These are phyloP conservation scores for Pichia heedii DNA, from an alignment of 805 yeast species.

Conservation along the genomic window DNA sequence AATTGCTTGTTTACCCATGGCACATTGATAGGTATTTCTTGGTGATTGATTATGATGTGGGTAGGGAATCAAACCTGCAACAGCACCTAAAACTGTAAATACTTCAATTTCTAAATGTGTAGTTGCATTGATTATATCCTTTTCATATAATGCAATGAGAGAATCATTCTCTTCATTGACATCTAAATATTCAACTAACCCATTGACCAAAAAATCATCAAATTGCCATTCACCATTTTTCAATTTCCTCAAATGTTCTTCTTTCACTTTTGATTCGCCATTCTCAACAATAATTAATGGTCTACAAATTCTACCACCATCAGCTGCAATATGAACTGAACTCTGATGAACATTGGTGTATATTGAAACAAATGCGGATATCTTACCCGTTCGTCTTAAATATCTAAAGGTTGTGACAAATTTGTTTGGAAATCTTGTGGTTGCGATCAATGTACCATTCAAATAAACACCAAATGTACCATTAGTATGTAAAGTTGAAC, in stretches of 20 bases:
- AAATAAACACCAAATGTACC: conserved; percentile 81
- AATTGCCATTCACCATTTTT: conserved; percentile 69
- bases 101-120: conserved; percentile 96
- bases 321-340: conserved; percentile 97
- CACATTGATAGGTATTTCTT: conserved; percentile 87
- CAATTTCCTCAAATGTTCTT: conserved; percentile 57
- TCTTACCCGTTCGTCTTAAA: conserved; percentile 73
- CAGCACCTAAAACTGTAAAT: conserved; percentile 85
- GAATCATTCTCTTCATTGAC: conserved; percentile 97
- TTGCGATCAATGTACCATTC: conserved; percentile 91
- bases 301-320: conserved; percentile 97
- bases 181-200: conserved; percentile 90
- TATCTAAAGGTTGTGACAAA: conserved; percentile 73
- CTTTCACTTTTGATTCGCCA: conserved; percentile 60
- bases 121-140: conserved; percentile 43
- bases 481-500: conserved; percentile 65
- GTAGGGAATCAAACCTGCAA: conserved; percentile 85
- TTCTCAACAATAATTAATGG: conserved; percentile 83
- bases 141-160: conserved; percentile 81
- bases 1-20: conserved; percentile 99
- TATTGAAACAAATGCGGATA: conserved; percentile 86
- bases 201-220: conserved; percentile 79
- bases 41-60: conserved; percentile 93
- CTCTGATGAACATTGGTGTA: conserved; percentile 82
- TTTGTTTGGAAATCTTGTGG: conserved; percentile 76